Conservation (phyloP, 352 stramenopile species). For the Phytopythium kandeliae region DNA sequence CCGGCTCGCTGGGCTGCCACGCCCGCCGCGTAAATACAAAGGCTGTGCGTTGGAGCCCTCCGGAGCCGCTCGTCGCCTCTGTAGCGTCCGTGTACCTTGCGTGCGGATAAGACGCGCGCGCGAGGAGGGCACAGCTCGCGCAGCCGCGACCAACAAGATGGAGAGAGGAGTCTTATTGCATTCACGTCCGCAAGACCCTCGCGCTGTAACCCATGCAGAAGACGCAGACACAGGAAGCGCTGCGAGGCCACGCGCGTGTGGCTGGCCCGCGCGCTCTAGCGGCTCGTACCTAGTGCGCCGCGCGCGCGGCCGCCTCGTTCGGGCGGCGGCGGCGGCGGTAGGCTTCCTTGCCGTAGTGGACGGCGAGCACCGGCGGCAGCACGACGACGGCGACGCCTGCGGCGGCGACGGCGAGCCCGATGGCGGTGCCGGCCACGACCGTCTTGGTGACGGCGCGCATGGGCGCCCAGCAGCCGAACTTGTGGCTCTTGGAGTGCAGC, state of each 20-base stretch:
- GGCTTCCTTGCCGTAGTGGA: slow-evolving; percentile 45
- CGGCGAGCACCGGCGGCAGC: slow-evolving; percentile 57
- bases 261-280: background rate
- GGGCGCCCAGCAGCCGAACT: slow-evolving; percentile 53
- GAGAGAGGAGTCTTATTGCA: too few species aligned
- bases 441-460: slow-evolving; percentile 73
- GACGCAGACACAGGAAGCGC: background rate
- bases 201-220: background rate
- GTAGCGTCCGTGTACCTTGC: too few species aligned
- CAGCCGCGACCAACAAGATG: too few species aligned
- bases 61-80: too few species aligned
- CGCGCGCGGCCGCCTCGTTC: slow-evolving; percentile 26
- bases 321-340: slow-evolving; percentile 36
- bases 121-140: too few species aligned
- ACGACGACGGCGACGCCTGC: slow-evolving; percentile 63
- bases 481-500: slow-evolving; percentile 56
- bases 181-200: too few species aligned
- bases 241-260: background rate
- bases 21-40: slow-evolving; percentile 4
- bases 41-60: slow-evolving; percentile 1
- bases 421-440: slow-evolving; percentile 39
- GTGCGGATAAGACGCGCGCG: too few species aligned
- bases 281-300: slow-evolving; percentile 10
- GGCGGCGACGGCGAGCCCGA: slow-evolving; percentile 45
- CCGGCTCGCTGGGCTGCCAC: background rate